A percentile compares a stretch with the other conserved stretches of the same genome.
phyloP scores from a whole-genome alignment of 1,139 yeast genomes.

The Suhomyces bribrorum region DNA sequence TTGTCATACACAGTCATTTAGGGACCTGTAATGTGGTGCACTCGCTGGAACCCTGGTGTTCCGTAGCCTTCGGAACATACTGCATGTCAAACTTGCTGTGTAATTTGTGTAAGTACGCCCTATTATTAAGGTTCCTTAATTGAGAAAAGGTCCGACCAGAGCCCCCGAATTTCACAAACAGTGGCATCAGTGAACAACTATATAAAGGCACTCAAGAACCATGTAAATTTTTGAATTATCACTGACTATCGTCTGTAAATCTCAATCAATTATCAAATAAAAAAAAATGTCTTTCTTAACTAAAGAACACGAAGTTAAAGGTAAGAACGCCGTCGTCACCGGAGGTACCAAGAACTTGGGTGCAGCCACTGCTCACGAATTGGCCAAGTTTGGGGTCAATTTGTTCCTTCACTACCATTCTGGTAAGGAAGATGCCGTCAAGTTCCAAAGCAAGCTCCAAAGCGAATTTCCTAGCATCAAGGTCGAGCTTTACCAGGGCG shows the following conservation, averaged over 20 bases:
- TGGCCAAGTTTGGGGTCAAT: conserved; percentile 58
- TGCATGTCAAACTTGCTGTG: too few relatives aligned
- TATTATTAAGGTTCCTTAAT: too few relatives aligned
- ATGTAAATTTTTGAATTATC: not conserved
- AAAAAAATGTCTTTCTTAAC: conserved; percentile 1
- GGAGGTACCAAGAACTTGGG: conserved; percentile 73
- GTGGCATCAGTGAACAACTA: too few relatives aligned
- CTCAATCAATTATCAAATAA: not conserved
- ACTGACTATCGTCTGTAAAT: too few relatives aligned
- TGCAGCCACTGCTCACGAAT: conserved; percentile 54
- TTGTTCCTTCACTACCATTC: conserved; percentile 60
- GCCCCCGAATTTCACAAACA: too few relatives aligned
- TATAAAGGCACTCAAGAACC: not conserved
- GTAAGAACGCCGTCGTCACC: conserved; percentile 58
- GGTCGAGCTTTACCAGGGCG: conserved; percentile 48
- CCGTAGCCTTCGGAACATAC: too few relatives aligned
- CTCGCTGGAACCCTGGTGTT: too few relatives aligned
- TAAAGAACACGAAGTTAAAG: conserved; percentile 18
- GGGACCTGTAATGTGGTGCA: too few relatives aligned
- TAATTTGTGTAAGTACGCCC: too few relatives aligned
- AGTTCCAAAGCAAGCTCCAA: conserved; percentile 40
- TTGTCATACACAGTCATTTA: too few relatives aligned
- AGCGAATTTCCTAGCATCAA: conserved; percentile 33
- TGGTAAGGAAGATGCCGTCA: conserved; percentile 34
- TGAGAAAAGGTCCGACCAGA: too few relatives aligned